Base-by-base conservation (phyloP, 768 basidiomycete genomes). In the Dioszegia aurantiaca region DNA sequence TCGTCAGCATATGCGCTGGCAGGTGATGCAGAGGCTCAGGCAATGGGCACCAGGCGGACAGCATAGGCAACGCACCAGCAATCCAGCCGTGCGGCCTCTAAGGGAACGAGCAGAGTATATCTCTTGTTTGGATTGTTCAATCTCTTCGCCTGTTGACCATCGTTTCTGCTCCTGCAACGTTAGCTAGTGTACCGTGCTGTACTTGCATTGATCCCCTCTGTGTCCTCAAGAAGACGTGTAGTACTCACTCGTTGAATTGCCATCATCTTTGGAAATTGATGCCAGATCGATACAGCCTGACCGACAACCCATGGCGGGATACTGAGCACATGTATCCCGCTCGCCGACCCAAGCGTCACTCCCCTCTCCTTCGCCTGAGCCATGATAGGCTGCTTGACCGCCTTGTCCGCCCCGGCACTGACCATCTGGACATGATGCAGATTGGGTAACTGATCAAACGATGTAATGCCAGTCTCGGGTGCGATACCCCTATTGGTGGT, bases 311-410 rank as follows among this genome's bases (percentile, higher is more conserved):
- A 77, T 16, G 63, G 63, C 5, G 73, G 69, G 41, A 77, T 77
- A 48, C 62, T 64, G 12, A 70, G 42, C 2, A 70, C 73, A 62
- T 77, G 75, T 17, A 69, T 71, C 12, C 75, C 75, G 30, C 61
- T 65, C 3, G 73, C 72, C n/a, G 68, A 69, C 21, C 58, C 58
- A 33, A 77, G 41, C 14, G 64, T 72, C 14, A 74, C 53, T 16
- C 43, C 55, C 17, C 62, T 58, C n/a, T 33, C 45, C 2, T 56
- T 28, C 39, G 46, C 40, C 26, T 11, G 9, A 16, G 36, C 31
- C 51, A 40, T 53, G 14, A 53, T 53, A 8, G 36, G 23, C 39
- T 53, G 51, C 23, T 41, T 39, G 24, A 28, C 36, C 14, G 51
- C 51, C 30, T 44, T 47, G 28, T 72, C 69, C 11, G 63, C 60